phyloP scores from a whole-genome alignment of 2,329 filamentous ascomycete genomes.

The Coniochaeta sp. region DNA sequence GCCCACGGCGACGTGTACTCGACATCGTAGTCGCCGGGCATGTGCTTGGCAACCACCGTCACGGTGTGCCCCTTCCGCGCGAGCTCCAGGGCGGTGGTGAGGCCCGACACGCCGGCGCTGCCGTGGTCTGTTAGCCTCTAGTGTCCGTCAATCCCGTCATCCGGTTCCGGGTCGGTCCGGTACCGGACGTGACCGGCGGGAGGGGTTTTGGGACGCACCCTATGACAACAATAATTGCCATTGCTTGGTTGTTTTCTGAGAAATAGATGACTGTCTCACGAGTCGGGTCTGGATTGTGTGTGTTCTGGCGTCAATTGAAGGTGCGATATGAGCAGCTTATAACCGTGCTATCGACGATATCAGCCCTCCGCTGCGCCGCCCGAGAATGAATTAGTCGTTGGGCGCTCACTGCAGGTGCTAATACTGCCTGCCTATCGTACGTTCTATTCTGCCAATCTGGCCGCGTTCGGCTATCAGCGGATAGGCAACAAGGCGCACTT shows the following conservation, averaged over 20 bases:
- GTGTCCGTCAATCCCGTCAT: too few species aligned
- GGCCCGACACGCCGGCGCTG: conserved; percentile 42
- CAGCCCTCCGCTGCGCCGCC: background rate
- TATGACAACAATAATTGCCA: conserved; percentile 29
- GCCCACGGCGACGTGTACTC: conserved; percentile 90
- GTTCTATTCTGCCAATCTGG: background rate
- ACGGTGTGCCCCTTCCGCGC: conserved; percentile 33
- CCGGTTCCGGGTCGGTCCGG: too few species aligned
- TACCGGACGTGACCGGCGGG: background rate
- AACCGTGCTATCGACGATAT: background rate
- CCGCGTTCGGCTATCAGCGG: background rate
- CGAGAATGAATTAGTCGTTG: background rate
- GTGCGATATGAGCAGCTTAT: background rate
- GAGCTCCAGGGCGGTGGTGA: conserved; percentile 42
- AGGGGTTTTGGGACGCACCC: conserved; percentile 24
- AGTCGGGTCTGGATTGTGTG: background rate
- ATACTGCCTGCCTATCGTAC: too few species aligned
- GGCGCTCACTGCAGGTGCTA: too few species aligned
- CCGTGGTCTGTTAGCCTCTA: background rate
- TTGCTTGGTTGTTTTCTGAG: conserved; percentile 8
- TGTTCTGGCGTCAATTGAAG: background rate
- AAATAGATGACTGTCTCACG: background rate
- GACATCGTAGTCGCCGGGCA: conserved; percentile 89
- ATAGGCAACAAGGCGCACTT: background rate
- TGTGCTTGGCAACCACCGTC: conserved; percentile 60